These are phyloP conservation scores for Bruguiera hainesii DNA, from an alignment of 441 rosid genomes.

Conservation along the genomic window DNA sequence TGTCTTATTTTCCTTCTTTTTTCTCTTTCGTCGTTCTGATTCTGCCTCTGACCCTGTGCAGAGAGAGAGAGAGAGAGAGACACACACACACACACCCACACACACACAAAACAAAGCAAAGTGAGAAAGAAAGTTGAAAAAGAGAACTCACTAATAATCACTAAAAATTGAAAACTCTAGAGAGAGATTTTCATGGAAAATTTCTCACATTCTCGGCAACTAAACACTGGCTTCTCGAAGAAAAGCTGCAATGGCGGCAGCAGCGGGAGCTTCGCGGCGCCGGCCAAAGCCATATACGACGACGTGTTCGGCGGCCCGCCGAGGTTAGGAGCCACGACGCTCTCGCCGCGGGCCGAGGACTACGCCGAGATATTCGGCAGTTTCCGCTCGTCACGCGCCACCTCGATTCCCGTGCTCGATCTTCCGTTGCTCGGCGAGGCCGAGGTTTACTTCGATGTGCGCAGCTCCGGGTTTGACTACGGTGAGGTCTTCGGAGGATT, in stretches of 20 bases:
- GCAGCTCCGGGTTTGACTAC: conserved; percentile 65
- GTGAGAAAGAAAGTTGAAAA: conserved; percentile 11
- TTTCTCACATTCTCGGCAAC: conserved; percentile 56
- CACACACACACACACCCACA: no score
- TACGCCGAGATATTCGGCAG: conserved; percentile 77
- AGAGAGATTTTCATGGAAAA: conserved; percentile 54
- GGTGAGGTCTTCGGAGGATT: conserved; percentile 74
- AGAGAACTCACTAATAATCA: neutral
- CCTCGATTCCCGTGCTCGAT: conserved; percentile 88
- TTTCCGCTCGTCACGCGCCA: conserved; percentile 65
- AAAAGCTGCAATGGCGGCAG: conserved; percentile 39
- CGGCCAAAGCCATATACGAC: conserved; percentile 55
- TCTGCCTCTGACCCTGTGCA: conserved; percentile 34
- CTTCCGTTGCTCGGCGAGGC: conserved; percentile 45
- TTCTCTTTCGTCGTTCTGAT: conserved; percentile 26
- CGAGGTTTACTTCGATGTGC: conserved; percentile 57
- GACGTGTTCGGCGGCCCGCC: conserved; percentile 78
- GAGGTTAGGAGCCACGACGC: conserved; percentile 47
- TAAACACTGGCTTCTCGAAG: conserved; percentile 38
- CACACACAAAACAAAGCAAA: conserved; percentile 18
- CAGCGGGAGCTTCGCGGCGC: conserved; percentile 13
- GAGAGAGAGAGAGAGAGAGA: neutral
- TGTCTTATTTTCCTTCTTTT: conserved; percentile 10
- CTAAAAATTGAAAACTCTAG: neutral
- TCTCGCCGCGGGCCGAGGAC: conserved; percentile 86